Conservation (phyloP, 2,329 filamentous ascomycete species). For the Septoria linicola region DNA sequence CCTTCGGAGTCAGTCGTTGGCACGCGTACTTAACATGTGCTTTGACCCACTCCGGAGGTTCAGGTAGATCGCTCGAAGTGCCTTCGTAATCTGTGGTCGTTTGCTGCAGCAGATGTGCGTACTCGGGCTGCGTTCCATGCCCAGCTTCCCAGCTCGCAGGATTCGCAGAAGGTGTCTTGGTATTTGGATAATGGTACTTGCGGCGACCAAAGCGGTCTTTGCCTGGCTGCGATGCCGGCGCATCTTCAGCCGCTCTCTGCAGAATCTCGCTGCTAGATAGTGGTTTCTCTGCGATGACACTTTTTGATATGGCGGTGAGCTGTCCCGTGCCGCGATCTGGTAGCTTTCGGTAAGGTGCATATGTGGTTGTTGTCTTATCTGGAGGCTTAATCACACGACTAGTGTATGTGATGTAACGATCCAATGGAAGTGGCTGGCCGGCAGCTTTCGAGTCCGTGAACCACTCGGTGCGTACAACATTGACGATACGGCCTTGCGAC, state of each 20-base stretch:
- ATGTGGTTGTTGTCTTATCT: slow-evolving; percentile 23
- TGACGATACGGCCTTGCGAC: slow-evolving; percentile 40
- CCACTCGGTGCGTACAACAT: slow-evolving; percentile 57
- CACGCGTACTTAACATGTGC: slow-evolving; percentile 72
- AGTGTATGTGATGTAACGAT: slow-evolving; percentile 53
- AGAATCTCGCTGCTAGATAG: slow-evolving; percentile 41
- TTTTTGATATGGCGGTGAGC: slow-evolving; percentile 14
- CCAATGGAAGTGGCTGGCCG: slow-evolving; percentile 46
- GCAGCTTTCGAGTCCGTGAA: slow-evolving; percentile 49
- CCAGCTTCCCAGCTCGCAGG: slow-evolving; percentile 34
- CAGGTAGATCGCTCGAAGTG: slow-evolving; percentile 54
- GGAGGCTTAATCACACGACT: slow-evolving; percentile 47
- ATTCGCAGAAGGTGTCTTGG: slow-evolving; percentile 21
- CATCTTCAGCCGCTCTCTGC: slow-evolving; percentile 52
- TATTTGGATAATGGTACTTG: slow-evolving; percentile 23
- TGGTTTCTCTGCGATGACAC: slow-evolving; percentile 11
- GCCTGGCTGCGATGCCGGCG: slow-evolving; percentile 16
- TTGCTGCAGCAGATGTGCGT: slow-evolving; percentile 58
- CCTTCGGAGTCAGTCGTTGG: slow-evolving; percentile 68
- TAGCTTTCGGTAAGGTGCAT: slow-evolving; percentile 17
- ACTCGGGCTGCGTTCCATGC: slow-evolving; percentile 32
- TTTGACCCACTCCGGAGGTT: slow-evolving; percentile 67
- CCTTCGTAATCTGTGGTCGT: slow-evolving; percentile 71
- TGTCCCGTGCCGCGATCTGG: slow-evolving; percentile 8
- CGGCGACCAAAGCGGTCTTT: slow-evolving; percentile 31